Conservation (phyloP, 202 grass and related monocot genomes). For the Digitaria exilis region DNA sequence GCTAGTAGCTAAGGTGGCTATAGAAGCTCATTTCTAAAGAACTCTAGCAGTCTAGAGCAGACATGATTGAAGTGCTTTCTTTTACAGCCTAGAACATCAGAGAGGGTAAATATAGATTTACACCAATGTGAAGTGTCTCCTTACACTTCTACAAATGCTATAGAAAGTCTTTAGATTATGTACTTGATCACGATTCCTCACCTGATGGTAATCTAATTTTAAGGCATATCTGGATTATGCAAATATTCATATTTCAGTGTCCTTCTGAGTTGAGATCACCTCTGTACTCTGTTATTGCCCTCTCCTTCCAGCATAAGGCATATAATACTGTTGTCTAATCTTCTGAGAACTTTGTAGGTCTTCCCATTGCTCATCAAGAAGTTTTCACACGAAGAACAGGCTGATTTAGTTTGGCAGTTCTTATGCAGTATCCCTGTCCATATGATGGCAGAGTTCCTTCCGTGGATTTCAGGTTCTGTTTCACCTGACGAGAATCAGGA, state of each 20-base stretch:
- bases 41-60: not conserved
- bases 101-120: not conserved
- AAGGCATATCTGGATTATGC: not conserved
- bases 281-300: not conserved
- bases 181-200: not conserved
- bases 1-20: not conserved
- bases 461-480: conserved; percentile 82
- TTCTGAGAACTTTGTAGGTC: conserved; percentile 54
- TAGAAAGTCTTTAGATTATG: not conserved
- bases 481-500: conserved; percentile 78
- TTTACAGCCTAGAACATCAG: not conserved
- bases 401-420: conserved; percentile 94
- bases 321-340: conserved; percentile 27
- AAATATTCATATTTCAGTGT: conserved; percentile 10
- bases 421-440: conserved; percentile 87
- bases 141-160: conserved; percentile 1
- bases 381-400: conserved; percentile 89
- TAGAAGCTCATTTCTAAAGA: conserved; percentile 4
- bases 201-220: not conserved
- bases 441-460: conserved; percentile 88
- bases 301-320: not conserved
- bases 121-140: not conserved
- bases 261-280: not conserved
- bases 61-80: not conserved
- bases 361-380: conserved; percentile 81